phyloP scores from a whole-genome alignment of 1,139 yeast species.

The Suhomyces yuchorum region DNA sequence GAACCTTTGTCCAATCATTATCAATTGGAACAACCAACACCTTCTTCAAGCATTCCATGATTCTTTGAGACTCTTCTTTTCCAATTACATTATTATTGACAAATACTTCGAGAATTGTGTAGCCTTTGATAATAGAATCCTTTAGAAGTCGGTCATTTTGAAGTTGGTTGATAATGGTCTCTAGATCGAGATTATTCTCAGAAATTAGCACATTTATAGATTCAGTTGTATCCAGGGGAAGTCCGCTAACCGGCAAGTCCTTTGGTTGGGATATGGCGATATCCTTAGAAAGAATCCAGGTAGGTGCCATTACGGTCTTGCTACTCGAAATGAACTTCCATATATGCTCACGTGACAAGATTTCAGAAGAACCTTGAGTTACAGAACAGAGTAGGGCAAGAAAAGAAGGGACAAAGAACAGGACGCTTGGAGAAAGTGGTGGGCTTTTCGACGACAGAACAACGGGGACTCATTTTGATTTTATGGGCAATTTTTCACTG shows the following conservation, averaged over 20 bases:
- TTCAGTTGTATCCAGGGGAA: background rate
- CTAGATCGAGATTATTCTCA: background rate
- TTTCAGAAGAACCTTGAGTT: background rate
- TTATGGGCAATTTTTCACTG: background rate
- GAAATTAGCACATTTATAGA: background rate
- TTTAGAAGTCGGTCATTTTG: background rate
- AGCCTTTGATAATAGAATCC: background rate
- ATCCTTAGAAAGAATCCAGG: constrained; percentile 3
- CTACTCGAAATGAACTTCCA: background rate
- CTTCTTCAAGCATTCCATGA: background rate
- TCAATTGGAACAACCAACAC: background rate
- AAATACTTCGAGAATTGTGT: constrained; percentile 1
- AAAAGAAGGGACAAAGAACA: no score
- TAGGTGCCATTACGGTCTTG: background rate
- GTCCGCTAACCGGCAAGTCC: background rate
- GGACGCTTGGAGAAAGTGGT: no score
- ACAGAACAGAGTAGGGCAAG: no score
- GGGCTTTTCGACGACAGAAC: no score
- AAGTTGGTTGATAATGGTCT: background rate
- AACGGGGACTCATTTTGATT: no score
- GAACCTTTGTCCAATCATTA: background rate
- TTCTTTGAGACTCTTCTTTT: background rate
- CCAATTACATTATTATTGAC: background rate
- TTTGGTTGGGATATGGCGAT: background rate
- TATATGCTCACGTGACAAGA: background rate